These are phyloP conservation scores for Ampelocalamus luodianensis DNA, from an alignment of 176 grass and related monocot genomes.

Conservation along the genomic window DNA sequence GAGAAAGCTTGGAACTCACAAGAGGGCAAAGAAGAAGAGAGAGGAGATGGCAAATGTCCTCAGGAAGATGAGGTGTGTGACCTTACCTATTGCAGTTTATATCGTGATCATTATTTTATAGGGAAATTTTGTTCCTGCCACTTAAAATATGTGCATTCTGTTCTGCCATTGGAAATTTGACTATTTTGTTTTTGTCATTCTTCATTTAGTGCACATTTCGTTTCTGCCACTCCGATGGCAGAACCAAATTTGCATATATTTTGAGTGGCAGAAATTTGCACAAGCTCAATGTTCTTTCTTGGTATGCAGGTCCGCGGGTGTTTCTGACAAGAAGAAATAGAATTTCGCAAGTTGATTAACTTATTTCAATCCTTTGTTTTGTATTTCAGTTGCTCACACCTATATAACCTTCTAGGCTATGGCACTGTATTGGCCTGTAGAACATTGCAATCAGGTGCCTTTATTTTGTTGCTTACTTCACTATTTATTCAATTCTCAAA, in stretches of 20 bases:
- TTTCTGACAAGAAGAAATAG: slow-evolving; percentile 63
- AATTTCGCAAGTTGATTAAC: slow-evolving; percentile 6
- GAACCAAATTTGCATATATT: too few relatives aligned
- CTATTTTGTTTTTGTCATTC: too few relatives aligned
- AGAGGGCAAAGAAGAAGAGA: slow-evolving; percentile 76
- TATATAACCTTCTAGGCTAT: neutral
- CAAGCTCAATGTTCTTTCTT: neutral
- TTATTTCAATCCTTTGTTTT: neutral
- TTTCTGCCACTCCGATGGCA: too few relatives aligned
- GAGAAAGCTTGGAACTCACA: slow-evolving; percentile 68
- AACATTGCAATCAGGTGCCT: neutral
- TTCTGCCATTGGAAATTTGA: too few relatives aligned
- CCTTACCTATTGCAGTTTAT: neutral
- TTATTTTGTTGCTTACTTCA: neutral
- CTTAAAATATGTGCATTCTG: too few relatives aligned
- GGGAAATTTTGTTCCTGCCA: too few relatives aligned
- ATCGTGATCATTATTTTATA: neutral
- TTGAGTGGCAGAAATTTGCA: too few relatives aligned
- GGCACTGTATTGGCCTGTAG: neutral
- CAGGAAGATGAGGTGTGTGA: slow-evolving; percentile 58
- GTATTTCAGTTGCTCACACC: neutral
- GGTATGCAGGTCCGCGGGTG: slow-evolving; percentile 50
- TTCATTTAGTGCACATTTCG: too few relatives aligned
- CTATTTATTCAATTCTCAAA: neutral
- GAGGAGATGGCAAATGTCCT: slow-evolving; percentile 60